Evolutionary conservation across 2,329 filamentous ascomycete species (phyloP), one percentile per base, ranked within the genome.

Genomic region (Microdochium trichocladiopsis): DNA sequence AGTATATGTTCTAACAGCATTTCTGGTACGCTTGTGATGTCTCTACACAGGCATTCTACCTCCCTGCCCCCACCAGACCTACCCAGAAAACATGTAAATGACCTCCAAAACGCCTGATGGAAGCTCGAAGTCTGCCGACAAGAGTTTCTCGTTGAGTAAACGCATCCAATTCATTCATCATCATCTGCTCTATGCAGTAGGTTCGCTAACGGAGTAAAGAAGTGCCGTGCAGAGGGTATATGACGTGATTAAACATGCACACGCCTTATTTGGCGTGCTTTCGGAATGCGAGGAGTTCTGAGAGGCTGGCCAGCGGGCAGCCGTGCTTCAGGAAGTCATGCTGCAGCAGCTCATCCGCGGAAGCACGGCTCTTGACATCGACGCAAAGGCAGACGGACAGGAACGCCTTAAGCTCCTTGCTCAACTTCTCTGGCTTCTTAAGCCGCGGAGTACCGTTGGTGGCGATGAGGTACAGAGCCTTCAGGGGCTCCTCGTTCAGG

Each of bases 391-490:
- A 99, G 57, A 96, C 92, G 24, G 89, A 94, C 65, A 99, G 72
- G 82, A 99, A 99, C 22, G 90, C 89, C 78, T 97, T 97, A 60
- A 99, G 83, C 72, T 97, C 94, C 77, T 96, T 96, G 74, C 89
- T 95, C 55, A 97, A 82, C 75, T 95, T 96, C 74, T 99, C 93
- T 1, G 94, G 93, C 74, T 96, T 96, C 87, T 99, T 99, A 57
- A 99, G 81, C 53, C 91, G 85, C 22, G 94, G 94, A 2, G 94
- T 97, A 59, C 94, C 94, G 73, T 97, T 97, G 52, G 94, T 99
- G 48, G 94, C 94, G 67, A 99, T 99, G 56, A 99, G 82, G 69
- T 96, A 99, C 48, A 99, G 80, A 8, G 94, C 94, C 78, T 97
- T 97, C 52, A 99, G 82, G 0, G 94, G 94, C 71, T 97, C 93